phyloP scores from a whole-genome alignment of 2,329 filamentous ascomycete genomes.

The Hansfordia pulvinata region DNA sequence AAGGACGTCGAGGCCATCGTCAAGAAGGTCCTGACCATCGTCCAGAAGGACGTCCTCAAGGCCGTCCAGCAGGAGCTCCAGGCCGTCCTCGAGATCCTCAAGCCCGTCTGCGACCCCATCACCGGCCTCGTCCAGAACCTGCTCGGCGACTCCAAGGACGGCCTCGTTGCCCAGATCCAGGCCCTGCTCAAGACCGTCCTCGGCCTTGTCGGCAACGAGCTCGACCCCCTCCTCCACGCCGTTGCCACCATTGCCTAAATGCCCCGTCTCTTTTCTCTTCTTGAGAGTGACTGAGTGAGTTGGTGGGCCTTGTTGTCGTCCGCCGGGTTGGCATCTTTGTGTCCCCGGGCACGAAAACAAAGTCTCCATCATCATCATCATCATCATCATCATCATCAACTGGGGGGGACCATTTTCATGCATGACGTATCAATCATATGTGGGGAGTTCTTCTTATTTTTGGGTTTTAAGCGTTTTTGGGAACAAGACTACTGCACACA shows the following conservation, averaged over 20 bases:
- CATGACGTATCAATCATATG: too few relatives aligned
- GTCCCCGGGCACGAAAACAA: too few relatives aligned
- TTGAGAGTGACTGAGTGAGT: not conserved
- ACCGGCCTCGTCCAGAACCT: conserved; percentile 6
- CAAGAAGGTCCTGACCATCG: too few relatives aligned
- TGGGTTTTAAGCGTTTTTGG: too few relatives aligned
- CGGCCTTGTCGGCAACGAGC: conserved; percentile 8
- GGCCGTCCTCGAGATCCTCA: conserved; percentile 9
- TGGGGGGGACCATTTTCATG: too few relatives aligned
- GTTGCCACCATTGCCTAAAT: conserved; percentile 8
- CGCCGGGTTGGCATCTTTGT: not conserved
- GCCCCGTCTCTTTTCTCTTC: not conserved
- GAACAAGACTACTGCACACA: too few relatives aligned
- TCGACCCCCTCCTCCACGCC: conserved; percentile 6
- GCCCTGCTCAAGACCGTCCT: conserved; percentile 12
- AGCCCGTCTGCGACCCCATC: not conserved
- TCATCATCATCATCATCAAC: too few relatives aligned
- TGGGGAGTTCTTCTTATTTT: too few relatives aligned
- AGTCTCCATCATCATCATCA: too few relatives aligned
- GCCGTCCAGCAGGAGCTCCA: conserved; percentile 11
- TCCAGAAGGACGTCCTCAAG: too few relatives aligned
- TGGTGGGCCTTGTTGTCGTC: not conserved
- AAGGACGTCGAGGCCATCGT: conserved; percentile 8
- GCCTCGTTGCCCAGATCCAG: conserved; percentile 9
- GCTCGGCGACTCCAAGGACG: conserved; percentile 10